These are phyloP conservation scores for Ploettnerulaceae sp. DNA, from an alignment of 2,329 filamentous ascomycete genomes.

Conservation along the genomic window DNA sequence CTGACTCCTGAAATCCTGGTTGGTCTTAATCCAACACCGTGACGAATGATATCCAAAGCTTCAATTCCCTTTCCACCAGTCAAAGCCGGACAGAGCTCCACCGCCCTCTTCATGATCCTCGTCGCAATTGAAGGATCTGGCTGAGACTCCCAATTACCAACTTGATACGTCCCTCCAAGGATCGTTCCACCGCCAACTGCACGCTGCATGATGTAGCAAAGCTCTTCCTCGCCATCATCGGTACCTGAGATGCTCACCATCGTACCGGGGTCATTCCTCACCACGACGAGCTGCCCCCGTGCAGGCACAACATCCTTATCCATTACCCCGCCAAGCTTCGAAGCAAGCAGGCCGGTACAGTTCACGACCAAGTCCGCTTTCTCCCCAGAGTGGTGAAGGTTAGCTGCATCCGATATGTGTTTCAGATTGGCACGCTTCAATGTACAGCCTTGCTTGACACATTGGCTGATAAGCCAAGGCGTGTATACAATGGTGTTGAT, in stretches of 20 bases:
- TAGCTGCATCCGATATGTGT: conserved; percentile 66
- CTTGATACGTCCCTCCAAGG: conserved; percentile 63
- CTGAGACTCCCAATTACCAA: conserved; percentile 57
- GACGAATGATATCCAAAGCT: conserved; percentile 57
- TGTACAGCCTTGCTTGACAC: conserved; percentile 64
- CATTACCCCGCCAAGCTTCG: conserved; percentile 73
- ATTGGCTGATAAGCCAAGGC: conserved; percentile 76
- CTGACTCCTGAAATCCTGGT: conserved; percentile 56
- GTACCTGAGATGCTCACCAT: conserved; percentile 59
- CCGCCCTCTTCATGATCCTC: conserved; percentile 63
- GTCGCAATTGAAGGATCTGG: conserved; percentile 58
- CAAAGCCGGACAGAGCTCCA: conserved; percentile 52
- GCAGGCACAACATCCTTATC: conserved; percentile 70
- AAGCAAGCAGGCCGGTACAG: conserved; percentile 73
- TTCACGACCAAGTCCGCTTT: conserved; percentile 72
- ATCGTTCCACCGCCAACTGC: conserved; percentile 63
- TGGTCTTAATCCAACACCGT: conserved; percentile 63
- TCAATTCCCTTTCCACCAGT: conserved; percentile 55
- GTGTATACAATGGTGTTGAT: conserved; percentile 88
- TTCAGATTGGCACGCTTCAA: conserved; percentile 57
- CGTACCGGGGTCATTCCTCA: conserved; percentile 56
- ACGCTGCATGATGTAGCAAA: conserved; percentile 65
- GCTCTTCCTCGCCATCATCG: conserved; percentile 59
- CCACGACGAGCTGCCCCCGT: conserved; percentile 71
- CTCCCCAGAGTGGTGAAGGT: conserved; percentile 51